Base-by-base conservation (phyloP, 345 rosid genomes). In the Eucalyptus paniculata region DNA sequence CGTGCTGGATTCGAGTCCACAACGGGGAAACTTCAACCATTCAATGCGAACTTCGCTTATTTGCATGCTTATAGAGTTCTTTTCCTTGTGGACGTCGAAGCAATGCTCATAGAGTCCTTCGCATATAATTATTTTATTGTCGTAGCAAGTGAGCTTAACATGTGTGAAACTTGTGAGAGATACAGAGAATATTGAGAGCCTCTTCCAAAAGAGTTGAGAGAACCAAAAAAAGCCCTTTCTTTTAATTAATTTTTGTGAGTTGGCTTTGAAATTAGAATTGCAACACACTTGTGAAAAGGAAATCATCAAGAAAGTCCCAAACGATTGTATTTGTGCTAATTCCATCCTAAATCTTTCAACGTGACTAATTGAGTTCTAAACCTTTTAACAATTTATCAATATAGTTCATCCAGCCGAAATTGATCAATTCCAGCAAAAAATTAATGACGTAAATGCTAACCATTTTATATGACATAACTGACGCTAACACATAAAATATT, bases 351-450 rank as follows among this genome's bases (percentile, higher is more conserved):
- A 53, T 53, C 2, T 56, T 56, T 56, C 3, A 56, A 56, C 1
- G 2, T 56, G 6, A 2, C 2, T 1, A 24, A 56, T 56, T 24
- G 6, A 23, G 13, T 24, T 56, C 1, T 56, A 56, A 56, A 23
- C 0, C 0, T 56, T 56, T 56, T 56, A 24, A 56, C 1, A 24
- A 56, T 23, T 56, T 56, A 53, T 0, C 0, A 10, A 56, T 56
- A 23, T 56, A 4, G 0, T 24, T 4, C 6, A 56, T 56, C 0
- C 0, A 24, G 13, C 0, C 2, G 0, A 24, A 56, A 56, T 56
- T 56, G 13, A 0, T 24, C 30, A 24, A 56, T 56, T 56, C 2
- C 2, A 1, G 0, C 0, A 23, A 0, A 1, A 23, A 56, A 56
- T 23, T 56, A 56, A 0, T 21, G 1, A 54, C 12, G 1, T 21